These are phyloP conservation scores for Pholiota conissans DNA, from an alignment of 768 basidiomycete genomes.

Conservation along the genomic window DNA sequence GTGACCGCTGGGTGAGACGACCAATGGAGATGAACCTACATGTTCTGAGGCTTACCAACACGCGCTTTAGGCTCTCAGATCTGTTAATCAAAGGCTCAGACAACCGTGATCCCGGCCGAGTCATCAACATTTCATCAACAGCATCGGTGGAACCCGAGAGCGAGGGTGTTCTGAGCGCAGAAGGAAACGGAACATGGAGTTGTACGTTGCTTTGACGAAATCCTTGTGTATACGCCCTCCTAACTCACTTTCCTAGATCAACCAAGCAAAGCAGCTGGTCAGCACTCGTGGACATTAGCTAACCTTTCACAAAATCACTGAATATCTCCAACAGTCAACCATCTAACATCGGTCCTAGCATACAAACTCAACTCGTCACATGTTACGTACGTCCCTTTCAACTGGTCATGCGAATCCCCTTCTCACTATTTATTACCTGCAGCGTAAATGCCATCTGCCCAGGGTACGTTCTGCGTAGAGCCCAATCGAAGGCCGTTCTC, in stretches of 20 bases:
- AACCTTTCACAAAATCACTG: background rate
- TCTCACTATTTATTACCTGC: background rate
- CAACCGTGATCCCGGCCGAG: constrained; percentile 64
- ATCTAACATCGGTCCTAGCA: constrained; percentile 73
- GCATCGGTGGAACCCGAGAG: constrained; percentile 54
- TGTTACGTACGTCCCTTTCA: constrained; percentile 57
- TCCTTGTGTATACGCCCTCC: background rate
- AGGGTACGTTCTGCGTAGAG: constrained; percentile 46
- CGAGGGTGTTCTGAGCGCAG: constrained; percentile 49
- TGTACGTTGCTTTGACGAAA: constrained; percentile 58
- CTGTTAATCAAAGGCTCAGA: constrained; percentile 66
- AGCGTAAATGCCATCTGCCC: constrained; percentile 86
- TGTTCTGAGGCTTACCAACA: background rate
- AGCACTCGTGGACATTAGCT: constrained; percentile 9
- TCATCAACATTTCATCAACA: constrained; percentile 83
- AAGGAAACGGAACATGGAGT: constrained; percentile 72
- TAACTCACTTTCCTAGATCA: constrained; percentile 48
- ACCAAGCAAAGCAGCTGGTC: constrained; percentile 81
- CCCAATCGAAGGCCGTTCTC: background rate
- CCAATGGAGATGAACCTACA: background rate
- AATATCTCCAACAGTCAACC: constrained; percentile 53
- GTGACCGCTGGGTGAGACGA: constrained; percentile 53
- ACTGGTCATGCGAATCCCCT: background rate
- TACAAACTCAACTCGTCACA: constrained; percentile 57
- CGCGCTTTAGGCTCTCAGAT: constrained; percentile 46